Evolutionary conservation across 2,329 filamentous ascomycete species (phyloP), one percentile per base, ranked within the genome.

Genomic region (Trichothecium roseum): DNA sequence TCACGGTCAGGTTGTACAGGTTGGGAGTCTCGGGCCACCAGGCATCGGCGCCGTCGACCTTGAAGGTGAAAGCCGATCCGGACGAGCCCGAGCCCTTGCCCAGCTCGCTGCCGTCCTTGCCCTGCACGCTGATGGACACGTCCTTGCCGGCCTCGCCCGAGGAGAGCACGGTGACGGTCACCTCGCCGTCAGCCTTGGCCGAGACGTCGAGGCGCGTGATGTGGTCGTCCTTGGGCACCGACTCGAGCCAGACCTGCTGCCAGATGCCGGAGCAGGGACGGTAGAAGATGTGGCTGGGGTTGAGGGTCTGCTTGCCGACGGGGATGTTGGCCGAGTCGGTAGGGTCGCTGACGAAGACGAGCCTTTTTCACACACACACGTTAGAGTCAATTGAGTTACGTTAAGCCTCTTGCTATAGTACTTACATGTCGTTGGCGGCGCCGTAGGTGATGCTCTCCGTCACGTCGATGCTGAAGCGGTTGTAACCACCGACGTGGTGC

Each of bases 221-320:
- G 44, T 77, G 60, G 34, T 70, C 65, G 0, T 56, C 42, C 20
- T 24, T 24, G 0, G 79, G 73, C 0, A 69, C 75, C n/a, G 70
- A 64, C 49, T 81, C 74, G 2, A 85, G 57, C 80, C 80, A 85
- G 0, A 84, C 80, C 14, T 68, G 69, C 49, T 84, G 80, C 81
- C 81, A 85, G 42, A 85, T 84, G 5, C 81, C 81, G 24, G 75
- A 79, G 50, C 79, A 84, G 0, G 81, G 74, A 0, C 74, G 75
- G 51, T 84, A 84, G 52, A 81, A 84, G 40, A 84, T 84, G 45
- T 77, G 72, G 9, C 63, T 67, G 0, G 70, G 73, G 0, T 54
- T 57, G 1, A 68, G 48, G 0, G 68, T 71, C 51, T 81, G 78
- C 50, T 83, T 82, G 42, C 80, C 80, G 30, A 81, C 66, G 0